Evolutionary conservation across 768 basidiomycete genomes (phyloP).

Genomic region (Auricularia sp.): DNA sequence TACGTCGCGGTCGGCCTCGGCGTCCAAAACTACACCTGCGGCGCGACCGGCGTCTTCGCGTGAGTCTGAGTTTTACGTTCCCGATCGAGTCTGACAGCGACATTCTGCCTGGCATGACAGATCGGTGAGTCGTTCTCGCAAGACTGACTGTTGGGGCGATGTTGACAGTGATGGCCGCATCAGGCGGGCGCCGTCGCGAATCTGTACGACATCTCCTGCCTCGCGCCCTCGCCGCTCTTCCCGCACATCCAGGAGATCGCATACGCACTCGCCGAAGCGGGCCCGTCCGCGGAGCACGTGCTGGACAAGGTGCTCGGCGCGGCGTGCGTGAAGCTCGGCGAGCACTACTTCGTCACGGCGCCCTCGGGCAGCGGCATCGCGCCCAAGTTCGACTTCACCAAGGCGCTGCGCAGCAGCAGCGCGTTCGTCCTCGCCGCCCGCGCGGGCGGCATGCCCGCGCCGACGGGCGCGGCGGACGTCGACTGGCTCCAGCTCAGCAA

Average conservation of each 20-base stretch:
- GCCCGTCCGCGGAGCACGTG: background rate
- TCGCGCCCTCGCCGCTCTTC: slow-evolving; percentile 20
- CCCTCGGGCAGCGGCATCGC: slow-evolving; percentile 24
- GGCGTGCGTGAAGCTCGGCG: slow-evolving; percentile 25
- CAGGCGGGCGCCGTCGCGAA: slow-evolving; percentile 31
- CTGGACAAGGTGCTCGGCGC: slow-evolving; percentile 10
- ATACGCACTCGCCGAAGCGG: slow-evolving; percentile 13
- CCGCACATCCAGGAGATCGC: slow-evolving; percentile 4
- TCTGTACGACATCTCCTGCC: slow-evolving; percentile 46
- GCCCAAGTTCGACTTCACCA: slow-evolving; percentile 50
- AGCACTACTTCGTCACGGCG: slow-evolving; percentile 50
- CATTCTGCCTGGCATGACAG: background rate
- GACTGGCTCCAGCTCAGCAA: slow-evolving; percentile 45
- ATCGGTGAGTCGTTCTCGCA: background rate
- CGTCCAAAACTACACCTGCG: background rate
- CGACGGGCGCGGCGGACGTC: slow-evolving; percentile 33
- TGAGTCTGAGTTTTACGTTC: background rate
- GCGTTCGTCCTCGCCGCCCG: slow-evolving; percentile 41
- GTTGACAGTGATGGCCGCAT: background rate
- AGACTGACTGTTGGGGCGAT: background rate
- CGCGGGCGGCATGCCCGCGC: slow-evolving; percentile 30
- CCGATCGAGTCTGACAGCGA: background rate
- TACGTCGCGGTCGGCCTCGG: background rate
- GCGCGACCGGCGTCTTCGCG: background rate
- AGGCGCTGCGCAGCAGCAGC: slow-evolving; percentile 25